These are phyloP conservation scores for Hypoxylon sp. DNA, from an alignment of 2,329 filamentous ascomycete species.

Conservation along the genomic window DNA sequence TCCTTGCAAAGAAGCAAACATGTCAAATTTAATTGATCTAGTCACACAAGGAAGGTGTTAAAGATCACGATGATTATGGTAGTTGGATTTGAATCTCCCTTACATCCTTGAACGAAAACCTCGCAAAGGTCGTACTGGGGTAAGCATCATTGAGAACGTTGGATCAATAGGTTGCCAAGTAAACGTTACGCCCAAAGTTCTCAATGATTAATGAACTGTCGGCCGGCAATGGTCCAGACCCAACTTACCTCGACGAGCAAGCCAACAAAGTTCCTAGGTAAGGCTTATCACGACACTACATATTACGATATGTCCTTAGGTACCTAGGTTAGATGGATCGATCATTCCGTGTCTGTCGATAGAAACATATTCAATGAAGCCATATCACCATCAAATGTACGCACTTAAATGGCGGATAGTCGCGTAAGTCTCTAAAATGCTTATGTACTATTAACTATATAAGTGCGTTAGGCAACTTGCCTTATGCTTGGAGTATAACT, in stretches of 20 bases:
- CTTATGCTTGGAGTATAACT: not conserved
- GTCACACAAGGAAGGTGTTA: not conserved
- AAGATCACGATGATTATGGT: not conserved
- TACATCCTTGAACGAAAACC: not conserved
- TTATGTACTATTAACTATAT: slow-evolving; percentile 4
- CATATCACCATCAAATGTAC: not conserved
- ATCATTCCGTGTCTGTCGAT: not conserved
- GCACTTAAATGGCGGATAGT: not conserved
- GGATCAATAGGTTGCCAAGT: too few relatives aligned
- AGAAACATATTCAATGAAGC: too few relatives aligned
- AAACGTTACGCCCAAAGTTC: too few relatives aligned
- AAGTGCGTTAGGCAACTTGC: not conserved
- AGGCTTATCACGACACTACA: not conserved
- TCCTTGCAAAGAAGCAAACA: not conserved
- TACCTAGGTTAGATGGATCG: not conserved
- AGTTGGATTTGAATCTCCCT: not conserved
- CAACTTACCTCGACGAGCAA: too few relatives aligned
- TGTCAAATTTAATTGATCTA: not conserved
- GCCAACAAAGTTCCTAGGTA: not conserved
- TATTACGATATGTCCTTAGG: not conserved
- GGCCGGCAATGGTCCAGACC: too few relatives aligned
- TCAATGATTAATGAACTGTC: too few relatives aligned
- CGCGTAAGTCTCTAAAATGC: not conserved
- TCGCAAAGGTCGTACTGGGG: too few relatives aligned
- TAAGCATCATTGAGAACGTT: too few relatives aligned